Conservation (phyloP, 2,329 filamentous ascomycete species). For the Xenoacremonium recifei region DNA sequence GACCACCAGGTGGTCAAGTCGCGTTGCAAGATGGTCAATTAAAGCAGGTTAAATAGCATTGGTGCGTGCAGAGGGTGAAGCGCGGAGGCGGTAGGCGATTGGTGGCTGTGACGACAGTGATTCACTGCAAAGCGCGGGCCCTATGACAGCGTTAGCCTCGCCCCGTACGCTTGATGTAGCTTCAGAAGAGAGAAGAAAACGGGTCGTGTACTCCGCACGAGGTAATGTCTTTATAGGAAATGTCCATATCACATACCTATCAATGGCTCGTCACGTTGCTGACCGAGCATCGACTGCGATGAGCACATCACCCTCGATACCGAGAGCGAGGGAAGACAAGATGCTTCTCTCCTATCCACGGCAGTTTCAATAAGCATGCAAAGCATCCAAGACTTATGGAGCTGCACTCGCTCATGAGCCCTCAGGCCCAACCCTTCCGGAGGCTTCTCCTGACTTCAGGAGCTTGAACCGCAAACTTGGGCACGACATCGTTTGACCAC, state of each 20-base stretch:
- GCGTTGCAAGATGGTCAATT: not conserved
- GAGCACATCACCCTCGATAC: not conserved
- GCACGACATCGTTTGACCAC: not conserved
- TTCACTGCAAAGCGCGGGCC: not conserved
- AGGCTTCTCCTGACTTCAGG: not conserved
- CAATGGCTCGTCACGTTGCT: not conserved
- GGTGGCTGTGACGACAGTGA: constrained; percentile 1
- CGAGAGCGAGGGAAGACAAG: not conserved
- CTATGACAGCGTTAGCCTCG: not conserved
- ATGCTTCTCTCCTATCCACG: not conserved
- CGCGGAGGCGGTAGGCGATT: not conserved
- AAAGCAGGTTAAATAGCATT: not conserved
- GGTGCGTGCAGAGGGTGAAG: not conserved
- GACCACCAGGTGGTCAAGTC: not conserved
- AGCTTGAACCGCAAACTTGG: not conserved
- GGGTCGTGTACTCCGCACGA: not conserved
- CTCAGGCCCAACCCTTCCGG: not conserved
- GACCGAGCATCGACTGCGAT: not conserved
- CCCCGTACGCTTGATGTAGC: not conserved
- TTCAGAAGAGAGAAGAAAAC: not conserved
- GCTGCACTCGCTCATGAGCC: not conserved
- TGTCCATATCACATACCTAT: not conserved
- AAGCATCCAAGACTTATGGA: too few relatives aligned
- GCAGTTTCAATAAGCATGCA: too few relatives aligned
- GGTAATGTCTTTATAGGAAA: not conserved